A percentile compares a stretch with the other conserved stretches of the same genome.
These are phyloP conservation scores for Chalaropsis thielavioides DNA, from an alignment of 2,329 filamentous ascomycete genomes.

Conservation along the genomic window DNA sequence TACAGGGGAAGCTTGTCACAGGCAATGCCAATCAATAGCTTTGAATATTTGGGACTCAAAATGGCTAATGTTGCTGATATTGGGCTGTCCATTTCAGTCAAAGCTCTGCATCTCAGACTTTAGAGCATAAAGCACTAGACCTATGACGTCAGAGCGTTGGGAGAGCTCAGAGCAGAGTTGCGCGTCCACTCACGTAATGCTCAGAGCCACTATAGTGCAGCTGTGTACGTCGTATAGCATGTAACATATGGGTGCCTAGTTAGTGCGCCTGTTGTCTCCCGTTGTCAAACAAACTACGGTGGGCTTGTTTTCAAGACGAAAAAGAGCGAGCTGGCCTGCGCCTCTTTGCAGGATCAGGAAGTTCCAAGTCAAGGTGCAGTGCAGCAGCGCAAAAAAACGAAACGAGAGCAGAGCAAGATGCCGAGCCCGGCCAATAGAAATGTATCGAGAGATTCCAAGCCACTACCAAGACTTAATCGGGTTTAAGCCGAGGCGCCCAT, in stretches of 20 bases:
- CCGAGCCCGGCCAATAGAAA: neutral
- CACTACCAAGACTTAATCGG: neutral
- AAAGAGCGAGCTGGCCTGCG: neutral
- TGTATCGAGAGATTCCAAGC: neutral
- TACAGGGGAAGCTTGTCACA: too few relatives aligned
- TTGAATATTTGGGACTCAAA: too few relatives aligned
- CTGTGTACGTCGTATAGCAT: neutral
- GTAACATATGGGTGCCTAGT: neutral
- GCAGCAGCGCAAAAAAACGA: neutral
- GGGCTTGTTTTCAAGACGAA: neutral
- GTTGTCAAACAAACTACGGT: neutral
- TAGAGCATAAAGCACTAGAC: neutral
- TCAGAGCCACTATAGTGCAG: neutral
- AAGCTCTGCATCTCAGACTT: too few relatives aligned
- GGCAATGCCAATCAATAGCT: too few relatives aligned
- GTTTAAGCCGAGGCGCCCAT: neutral
- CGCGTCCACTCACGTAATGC: conserved; percentile 1
- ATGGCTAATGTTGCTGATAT: too few relatives aligned
- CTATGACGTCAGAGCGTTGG: neutral
- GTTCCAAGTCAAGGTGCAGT: neutral
- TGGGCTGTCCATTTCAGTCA: too few relatives aligned
- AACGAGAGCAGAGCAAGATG: neutral
- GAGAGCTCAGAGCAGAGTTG: neutral
- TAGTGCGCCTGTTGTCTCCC: neutral
- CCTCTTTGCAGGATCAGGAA: neutral